Conservation (phyloP, 148 eudicot species). For the Vaccinium macrocarpon region DNA sequence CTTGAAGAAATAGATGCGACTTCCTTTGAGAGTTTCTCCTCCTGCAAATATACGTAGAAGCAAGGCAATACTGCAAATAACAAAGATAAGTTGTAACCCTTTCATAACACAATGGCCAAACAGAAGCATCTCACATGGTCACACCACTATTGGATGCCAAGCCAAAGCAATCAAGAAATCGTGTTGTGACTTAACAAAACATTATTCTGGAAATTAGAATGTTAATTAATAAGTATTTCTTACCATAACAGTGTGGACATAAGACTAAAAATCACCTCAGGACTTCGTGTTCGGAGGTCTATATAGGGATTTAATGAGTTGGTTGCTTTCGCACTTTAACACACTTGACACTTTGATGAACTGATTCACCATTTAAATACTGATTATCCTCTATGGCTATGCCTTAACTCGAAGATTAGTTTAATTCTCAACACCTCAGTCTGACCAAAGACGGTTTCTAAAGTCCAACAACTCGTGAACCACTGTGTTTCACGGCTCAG, state of each 20-base stretch:
- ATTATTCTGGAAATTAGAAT: background rate
- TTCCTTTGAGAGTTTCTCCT: constrained; percentile 47
- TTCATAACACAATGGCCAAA: background rate
- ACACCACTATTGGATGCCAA: background rate
- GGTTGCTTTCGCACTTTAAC: background rate
- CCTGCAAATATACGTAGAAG: constrained; percentile 63
- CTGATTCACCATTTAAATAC: background rate
- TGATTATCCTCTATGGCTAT: background rate
- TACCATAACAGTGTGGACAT: background rate
- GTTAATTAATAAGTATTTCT: background rate
- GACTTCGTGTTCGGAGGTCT: background rate
- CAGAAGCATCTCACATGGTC: background rate
- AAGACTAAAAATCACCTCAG: background rate
- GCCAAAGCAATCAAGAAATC: background rate
- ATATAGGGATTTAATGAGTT: background rate
- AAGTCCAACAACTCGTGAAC: background rate
- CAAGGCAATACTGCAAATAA: constrained; percentile 73
- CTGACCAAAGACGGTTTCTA: background rate
- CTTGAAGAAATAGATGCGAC: constrained; percentile 35
- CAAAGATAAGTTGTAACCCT: background rate
- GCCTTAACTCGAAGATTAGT: background rate
- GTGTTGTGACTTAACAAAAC: background rate
- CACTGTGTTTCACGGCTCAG: background rate
- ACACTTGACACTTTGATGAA: background rate
- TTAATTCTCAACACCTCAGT: background rate